These are phyloP conservation scores for Coemansia sp. DNA, from an alignment of 192 early-diverging fungal genomes.

Conservation along the genomic window DNA sequence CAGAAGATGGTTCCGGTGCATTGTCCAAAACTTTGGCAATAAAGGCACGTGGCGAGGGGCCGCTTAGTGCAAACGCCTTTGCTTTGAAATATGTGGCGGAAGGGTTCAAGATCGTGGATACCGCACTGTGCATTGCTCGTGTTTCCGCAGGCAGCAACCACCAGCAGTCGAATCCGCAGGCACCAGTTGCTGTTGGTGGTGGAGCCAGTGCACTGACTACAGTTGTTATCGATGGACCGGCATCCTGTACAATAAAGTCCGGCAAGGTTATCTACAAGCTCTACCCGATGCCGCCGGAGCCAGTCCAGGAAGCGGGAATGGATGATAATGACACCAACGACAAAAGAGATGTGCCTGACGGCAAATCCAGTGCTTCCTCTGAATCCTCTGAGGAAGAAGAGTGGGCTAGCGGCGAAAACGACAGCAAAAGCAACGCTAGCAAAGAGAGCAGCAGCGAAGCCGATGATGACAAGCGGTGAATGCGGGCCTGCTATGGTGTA, in stretches of 20 bases:
- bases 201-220: background rate
- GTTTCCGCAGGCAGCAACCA: constrained; percentile 17
- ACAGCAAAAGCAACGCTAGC: background rate
- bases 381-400: constrained; percentile 10
- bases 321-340: background rate
- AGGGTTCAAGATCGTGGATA: constrained; percentile 14
- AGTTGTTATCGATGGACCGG: constrained; percentile 17
- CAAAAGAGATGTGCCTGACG: background rate
- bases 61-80: constrained; percentile 11
- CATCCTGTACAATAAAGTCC: constrained; percentile 24
- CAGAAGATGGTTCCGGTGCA: constrained; percentile 1
- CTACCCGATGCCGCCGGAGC: background rate
- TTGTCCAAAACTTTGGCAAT: constrained; percentile 18
- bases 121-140: constrained; percentile 18
- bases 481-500: background rate
- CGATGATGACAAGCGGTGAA: background rate
- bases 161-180: constrained; percentile 2
- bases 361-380: background rate
- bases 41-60: constrained; percentile 23
- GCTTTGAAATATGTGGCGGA: constrained; percentile 37
- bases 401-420: constrained; percentile 1
- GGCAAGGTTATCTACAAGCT: constrained; percentile 37
- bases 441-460: background rate
- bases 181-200: background rate
- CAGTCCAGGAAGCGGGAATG: background rate